Base-by-base conservation (phyloP, 306 rosid genomes). In the Lupinus albus region DNA sequence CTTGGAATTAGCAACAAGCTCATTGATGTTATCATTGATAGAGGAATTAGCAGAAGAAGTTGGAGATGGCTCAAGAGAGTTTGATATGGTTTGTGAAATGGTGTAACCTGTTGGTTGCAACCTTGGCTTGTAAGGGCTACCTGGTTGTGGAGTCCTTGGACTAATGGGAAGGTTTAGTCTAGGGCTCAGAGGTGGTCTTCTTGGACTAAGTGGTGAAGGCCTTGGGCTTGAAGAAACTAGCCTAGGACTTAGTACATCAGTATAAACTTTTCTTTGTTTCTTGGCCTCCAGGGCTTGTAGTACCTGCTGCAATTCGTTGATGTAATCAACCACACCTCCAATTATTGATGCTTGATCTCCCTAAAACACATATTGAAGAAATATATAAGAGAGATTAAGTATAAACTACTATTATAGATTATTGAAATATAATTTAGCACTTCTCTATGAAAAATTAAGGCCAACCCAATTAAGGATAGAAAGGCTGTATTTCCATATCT, bases 281-380 rank as follows among this genome's bases (percentile, higher is more conserved):
- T 90, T 93, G 9, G 95, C 97, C 68, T 93, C 99, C 4, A 93
- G 81, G 8, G 99, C 83, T 70, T 86, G 91, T 9, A 93, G 87
- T 61, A 93, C 80, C 74, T 90, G 99, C 53, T 93, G 96, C 66
- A 93, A 66, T 74, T 93, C 99, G 16, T 67, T 93, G 67, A 93
- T 90, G 85, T 93, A 93, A 61, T 88, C 94, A 14, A 90, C 97
- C 61, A 90, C 99, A 0, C 99, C 99, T 81, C 96, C 99, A 56
- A 93, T 89, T 64, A 93, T 90, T 12, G 99, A 93, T 36, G 99
- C 99, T 85, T 93, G 99, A 72, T 90, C 99, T 67, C 99, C 99
- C 99, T 93, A 38, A 13, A 18, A 25, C 3, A 8, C 52, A 10
- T 1, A 28, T 5, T 52, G 11, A 7, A 35, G 42, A 2, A 63